Base-by-base conservation (phyloP, 371 early-diverging fungal genomes). In the Caulochytrium protostelioides region DNA sequence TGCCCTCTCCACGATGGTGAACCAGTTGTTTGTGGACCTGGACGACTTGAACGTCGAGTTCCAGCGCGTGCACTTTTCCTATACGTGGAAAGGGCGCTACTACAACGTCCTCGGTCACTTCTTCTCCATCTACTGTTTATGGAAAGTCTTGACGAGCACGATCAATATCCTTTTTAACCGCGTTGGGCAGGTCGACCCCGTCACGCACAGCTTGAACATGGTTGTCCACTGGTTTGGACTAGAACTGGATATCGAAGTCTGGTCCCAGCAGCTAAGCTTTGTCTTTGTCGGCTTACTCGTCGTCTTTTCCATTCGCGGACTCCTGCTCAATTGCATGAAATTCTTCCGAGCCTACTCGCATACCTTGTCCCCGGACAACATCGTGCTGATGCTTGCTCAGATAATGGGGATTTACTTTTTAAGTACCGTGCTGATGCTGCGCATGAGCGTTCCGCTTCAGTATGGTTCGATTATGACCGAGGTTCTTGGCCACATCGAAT, bases 361-460 rank as follows among this genome's bases (percentile, higher is more conserved):
- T 32, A 14, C 7, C 22, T 37, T 31, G 14, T 73, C 77, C 0
- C 65, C 68, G 15, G 67, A 61, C 33, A 77, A 66, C 44, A 53
- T 79, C 12, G 64, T 83, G 1, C 45, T 85, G 22, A 69, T 83
- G 34, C 55, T 81, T 24, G 75, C 90, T 0, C 77, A 84, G 35
- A 66, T 83, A 27, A 80, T 90, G 79, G 86, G 85, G 18, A 76
- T 84, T 56, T 92, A 92, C 51, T 83, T 83, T 50, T 51, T 87
- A 15, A 73, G 77, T 20, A 73, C 81, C 0, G 75, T 89, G 5
- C 54, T 92, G 26, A 77, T 90, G 76, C 74, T 92, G 72, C 73
- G 90, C 30, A 66, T 73, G 55, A 82, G 61, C 32, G 35, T 92
- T 37, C 90, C 94, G 2, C 53, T 59, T 3, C 72, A 83, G 43